Evolutionary conservation across 176 grass and related monocot species (phyloP).

Genomic region (Musa schizocarpa): DNA sequence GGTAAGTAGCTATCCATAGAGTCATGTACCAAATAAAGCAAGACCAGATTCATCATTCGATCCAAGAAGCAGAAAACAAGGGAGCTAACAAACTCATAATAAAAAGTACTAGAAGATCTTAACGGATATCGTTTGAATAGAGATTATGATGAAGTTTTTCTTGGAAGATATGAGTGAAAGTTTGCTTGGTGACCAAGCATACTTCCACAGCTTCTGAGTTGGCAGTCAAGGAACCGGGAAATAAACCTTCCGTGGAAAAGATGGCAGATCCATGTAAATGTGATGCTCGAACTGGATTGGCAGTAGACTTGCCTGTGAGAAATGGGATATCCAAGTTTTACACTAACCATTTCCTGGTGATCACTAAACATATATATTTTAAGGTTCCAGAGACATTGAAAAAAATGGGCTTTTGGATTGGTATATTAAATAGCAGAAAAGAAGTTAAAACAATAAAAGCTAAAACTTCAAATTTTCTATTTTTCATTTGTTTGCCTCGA

Average conservation of each 20-base stretch:
- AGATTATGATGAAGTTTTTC: too few relatives aligned
- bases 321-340: background rate
- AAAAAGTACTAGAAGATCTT: too few relatives aligned
- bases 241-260: background rate
- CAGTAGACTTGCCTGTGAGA: background rate
- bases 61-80: too few relatives aligned
- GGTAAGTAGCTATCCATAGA: too few relatives aligned
- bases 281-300: background rate
- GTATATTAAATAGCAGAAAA: background rate
- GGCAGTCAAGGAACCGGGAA: background rate
- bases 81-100: too few relatives aligned
- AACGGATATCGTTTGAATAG: too few relatives aligned
- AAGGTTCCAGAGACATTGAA: background rate
- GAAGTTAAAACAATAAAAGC: background rate
- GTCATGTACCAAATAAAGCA: too few relatives aligned
- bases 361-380: background rate
- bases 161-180: too few relatives aligned
- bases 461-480: background rate
- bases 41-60: too few relatives aligned
- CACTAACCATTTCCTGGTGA: background rate
- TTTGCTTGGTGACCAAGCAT: too few relatives aligned
- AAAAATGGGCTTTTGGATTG: background rate
- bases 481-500: slow-evolving; percentile 77
- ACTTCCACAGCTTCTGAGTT: too few relatives aligned
- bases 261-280: background rate